These are phyloP conservation scores for Russula emetica DNA, from an alignment of 768 basidiomycete species.

Conservation along the genomic window DNA sequence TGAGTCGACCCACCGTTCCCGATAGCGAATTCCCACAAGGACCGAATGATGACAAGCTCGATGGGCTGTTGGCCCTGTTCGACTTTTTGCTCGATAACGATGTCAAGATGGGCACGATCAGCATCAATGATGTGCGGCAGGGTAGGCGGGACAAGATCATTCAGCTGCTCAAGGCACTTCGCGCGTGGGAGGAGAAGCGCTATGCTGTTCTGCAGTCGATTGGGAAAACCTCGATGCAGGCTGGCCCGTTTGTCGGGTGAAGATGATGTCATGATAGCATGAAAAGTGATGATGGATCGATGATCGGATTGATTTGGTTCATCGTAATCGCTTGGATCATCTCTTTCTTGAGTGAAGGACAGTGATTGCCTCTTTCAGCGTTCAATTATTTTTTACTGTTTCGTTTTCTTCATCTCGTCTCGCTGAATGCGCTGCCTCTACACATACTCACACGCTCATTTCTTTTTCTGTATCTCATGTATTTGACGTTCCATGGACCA, in stretches of 20 bases:
- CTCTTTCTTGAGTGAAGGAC: not conserved
- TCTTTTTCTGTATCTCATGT: not conserved
- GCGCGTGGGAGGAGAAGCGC: conserved; percentile 76
- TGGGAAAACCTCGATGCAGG: conserved; percentile 34
- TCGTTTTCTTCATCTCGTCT: too few relatives aligned
- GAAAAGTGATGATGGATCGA: not conserved
- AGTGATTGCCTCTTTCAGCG: not conserved
- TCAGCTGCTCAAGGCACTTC: conserved; percentile 72
- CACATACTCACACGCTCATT: not conserved
- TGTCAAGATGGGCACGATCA: conserved; percentile 85
- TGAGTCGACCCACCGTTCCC: conserved; percentile 63
- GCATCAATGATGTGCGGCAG: conserved; percentile 87
- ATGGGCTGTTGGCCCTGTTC: conserved; percentile 83
- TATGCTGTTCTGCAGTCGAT: conserved; percentile 51
- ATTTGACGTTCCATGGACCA: not conserved
- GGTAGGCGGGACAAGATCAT: conserved; percentile 79
- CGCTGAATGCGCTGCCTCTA: not conserved
- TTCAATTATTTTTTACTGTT: too few relatives aligned
- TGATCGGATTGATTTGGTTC: too few relatives aligned
- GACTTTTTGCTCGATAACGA: conserved; percentile 92
- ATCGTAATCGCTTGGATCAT: not conserved
- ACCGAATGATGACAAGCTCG: conserved; percentile 71
- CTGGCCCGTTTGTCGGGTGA: conserved; percentile 33
- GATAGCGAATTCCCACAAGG: conserved; percentile 73
- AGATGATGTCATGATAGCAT: conserved; percentile 8